Percentiles rank a stretch among this genome's conserved stretches.
Conservation (phyloP, 2,329 filamentous ascomycete genomes). For the Madurella mycetomatis region DNA sequence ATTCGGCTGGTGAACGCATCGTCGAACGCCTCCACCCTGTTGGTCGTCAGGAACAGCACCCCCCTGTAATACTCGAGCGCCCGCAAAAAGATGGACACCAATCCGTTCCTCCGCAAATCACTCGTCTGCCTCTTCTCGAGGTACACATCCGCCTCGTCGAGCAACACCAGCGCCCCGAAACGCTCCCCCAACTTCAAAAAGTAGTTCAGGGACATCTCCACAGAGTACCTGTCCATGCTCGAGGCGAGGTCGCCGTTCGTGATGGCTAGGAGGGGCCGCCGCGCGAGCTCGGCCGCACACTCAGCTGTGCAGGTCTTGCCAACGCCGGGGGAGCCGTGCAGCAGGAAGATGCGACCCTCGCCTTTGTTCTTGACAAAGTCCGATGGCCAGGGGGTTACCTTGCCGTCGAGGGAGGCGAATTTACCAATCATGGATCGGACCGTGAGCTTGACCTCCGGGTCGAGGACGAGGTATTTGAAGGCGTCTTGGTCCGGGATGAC, state of each 20-base stretch:
- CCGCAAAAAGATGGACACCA: conserved; percentile 47
- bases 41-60: conserved; percentile 48
- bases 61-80: conserved; percentile 49
- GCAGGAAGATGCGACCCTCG: conserved; percentile 46
- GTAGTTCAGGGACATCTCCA: conserved; percentile 43
- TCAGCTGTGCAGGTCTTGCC: conserved; percentile 56
- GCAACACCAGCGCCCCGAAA: conserved; percentile 48
- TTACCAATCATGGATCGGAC: conserved; percentile 46
- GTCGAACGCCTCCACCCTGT: conserved; percentile 45
- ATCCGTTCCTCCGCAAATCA: conserved; percentile 44
- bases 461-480: conserved; percentile 47
- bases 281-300: conserved; percentile 48
- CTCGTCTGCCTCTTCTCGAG: conserved; percentile 46
- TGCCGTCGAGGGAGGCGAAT: conserved; percentile 38
- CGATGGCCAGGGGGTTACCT: conserved; percentile 41
- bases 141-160: conserved; percentile 59
- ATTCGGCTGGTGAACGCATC: conserved; percentile 46
- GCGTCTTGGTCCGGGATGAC: conserved; percentile 43
- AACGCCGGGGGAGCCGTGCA: conserved; percentile 51
- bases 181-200: conserved; percentile 46
- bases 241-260: conserved; percentile 47
- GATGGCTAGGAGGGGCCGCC: conserved; percentile 48
- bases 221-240: conserved; percentile 28
- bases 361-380: conserved; percentile 50
- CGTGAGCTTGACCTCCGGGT: conserved; percentile 45